A percentile compares a stretch with the other conserved stretches of the same genome.
These are phyloP conservation scores for Trypanosoma cruzi DNA, from an alignment of 208 protist genomes.

Conservation along the genomic window DNA sequence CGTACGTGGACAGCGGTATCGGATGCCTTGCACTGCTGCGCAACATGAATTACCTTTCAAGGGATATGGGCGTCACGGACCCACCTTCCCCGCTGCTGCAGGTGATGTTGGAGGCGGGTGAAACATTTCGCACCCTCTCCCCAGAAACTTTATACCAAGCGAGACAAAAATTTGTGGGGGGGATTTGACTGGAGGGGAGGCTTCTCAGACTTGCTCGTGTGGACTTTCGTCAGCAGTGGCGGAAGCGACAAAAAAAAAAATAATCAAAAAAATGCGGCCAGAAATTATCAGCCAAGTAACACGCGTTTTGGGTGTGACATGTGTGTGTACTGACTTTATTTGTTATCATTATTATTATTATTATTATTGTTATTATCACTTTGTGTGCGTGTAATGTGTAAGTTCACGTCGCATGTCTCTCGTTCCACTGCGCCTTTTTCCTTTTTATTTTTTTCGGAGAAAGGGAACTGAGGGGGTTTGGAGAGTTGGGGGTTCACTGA, in stretches of 20 bases:
- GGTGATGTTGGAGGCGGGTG: constrained; percentile 21
- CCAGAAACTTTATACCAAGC: constrained; percentile 14
- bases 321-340: background rate
- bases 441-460: constrained; percentile 4
- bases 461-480: background rate
- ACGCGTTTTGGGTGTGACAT: background rate
- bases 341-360: background rate
- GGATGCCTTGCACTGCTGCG: constrained; percentile 16
- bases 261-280: background rate
- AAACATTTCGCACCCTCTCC: constrained; percentile 30
- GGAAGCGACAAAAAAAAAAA: background rate
- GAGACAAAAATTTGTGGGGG: background rate
- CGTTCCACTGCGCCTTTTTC: background rate
- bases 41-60: constrained; percentile 25
- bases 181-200: background rate
- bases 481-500: background rate
- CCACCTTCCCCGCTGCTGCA: constrained; percentile 21
- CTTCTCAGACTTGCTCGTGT: background rate
- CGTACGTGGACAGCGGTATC: constrained; percentile 41
- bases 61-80: background rate
- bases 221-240: background rate
- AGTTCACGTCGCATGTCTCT: background rate
- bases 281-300: background rate
- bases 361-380: background rate
- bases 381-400: no score